Evolutionary conservation across 768 basidiomycete genomes (phyloP), one percentile per base, ranked within the genome.

Genomic region (Russula vinacea): DNA sequence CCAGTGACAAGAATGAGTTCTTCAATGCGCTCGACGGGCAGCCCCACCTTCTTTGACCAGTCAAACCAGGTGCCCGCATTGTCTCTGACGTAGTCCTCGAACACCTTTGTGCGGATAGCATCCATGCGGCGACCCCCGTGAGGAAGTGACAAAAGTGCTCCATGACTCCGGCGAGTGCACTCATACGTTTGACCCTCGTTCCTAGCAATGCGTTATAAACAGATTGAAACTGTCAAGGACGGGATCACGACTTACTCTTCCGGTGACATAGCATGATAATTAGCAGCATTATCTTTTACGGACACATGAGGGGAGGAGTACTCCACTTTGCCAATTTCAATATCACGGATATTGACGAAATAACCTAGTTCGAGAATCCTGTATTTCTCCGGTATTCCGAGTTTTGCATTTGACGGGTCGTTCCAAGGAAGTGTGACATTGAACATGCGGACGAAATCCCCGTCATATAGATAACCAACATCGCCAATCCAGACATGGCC

Each of bases 391-490:
- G 26, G 49, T 16, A 4, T 7, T 44, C 50, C 26, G 9, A 53
- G 2, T 16, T 10, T 39, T 14, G 0, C 2, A 44, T 64, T 52
- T 3, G 9, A 59, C 5, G 56, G 50, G 37, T 59, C 1, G 26
- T 59, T 7, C 26, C 53, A 55, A 1, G 42, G 33, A 37, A 55
- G 60, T 3, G 45, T 59, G 13, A 56, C 58, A 14, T 68, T 70
- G 63, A 67, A 70, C 39, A 70, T 60, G 33, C 65, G 62, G 44
- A 49, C 24, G 16, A 70, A 70, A 39, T 22, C 22, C 24, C 69
- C 69, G 6, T 65, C 47, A 5, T 22, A 7, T 9, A 67, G 37
- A 37, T 58, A 70, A 33, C 69, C 69, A 33, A 70, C 69, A 42
- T 70, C 69, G 8, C 67, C 69, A 8, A 68, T 58, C 14, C 49